Evolutionary conservation across 2,329 filamentous ascomycete genomes (phyloP), one percentile per base, ranked within the genome.

Genomic region (Aspergillus sp.): DNA sequence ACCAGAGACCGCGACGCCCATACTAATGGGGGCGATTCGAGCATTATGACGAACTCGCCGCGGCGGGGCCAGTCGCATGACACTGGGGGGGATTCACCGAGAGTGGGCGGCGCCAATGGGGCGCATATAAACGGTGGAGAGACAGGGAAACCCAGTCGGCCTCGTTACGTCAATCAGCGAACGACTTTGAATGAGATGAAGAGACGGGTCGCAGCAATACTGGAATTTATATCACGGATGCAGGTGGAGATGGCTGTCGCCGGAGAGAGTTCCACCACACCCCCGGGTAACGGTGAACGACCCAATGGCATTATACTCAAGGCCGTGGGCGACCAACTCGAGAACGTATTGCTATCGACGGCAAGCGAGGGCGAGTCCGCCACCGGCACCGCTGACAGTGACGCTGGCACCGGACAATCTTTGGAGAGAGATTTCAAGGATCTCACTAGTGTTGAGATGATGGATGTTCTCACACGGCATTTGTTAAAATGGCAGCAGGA

Each of bases 111-210:
- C 12, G 64, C 71, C 50, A 76, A 78, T 54, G 80, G 76, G 31
- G 72, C 77, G 50, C 82, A 86, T 51, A 76, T 81, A 65, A 89
- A 87, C 64, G 81, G 84, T 66, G 79, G 80, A 59, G 87, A 85
- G 68, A 77, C 79, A 58, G 80, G 81, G 53, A 84, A 84, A 74
- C 82, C 81, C 64, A 87, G 84, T 65, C 92, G 90, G 73, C 74
- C 80, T 3, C 82, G 81, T 61, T 81, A 82, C 54, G 80, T 81
- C 74, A 80, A 84, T 63, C 80, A 85, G 55, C 80, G 82, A 67
- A 85, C 92, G 58, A 93, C 88, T 29, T 90, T 96, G 87, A 88
- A 88, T 60, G 92, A 96, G 71, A 92, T 96, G 86, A 91, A 90
- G 77, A 87, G 90, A 64, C 88, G 92, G 10, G 91, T 93, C 6